Conservation (phyloP, 129 eudicot genomes). For the Artemisia tridentata region DNA sequence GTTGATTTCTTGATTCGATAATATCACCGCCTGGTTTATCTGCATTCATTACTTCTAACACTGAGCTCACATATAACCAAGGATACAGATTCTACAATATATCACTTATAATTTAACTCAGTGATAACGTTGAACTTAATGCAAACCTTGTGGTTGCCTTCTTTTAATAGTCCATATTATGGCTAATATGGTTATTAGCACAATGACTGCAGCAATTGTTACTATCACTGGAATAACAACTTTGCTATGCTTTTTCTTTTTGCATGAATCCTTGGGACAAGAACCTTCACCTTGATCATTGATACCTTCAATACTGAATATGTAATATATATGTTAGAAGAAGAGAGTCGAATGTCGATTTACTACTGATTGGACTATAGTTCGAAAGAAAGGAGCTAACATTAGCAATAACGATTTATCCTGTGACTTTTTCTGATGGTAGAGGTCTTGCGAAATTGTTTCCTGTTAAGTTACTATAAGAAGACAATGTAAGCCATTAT, state of each 20-base stretch:
- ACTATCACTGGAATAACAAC: not conserved
- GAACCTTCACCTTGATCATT: not conserved
- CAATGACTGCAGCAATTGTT: not conserved
- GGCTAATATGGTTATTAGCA: not conserved
- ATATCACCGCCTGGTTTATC: not conserved
- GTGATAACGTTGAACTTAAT: not conserved
- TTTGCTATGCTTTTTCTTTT: not conserved
- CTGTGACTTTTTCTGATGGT: conserved; percentile 24
- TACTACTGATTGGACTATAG: not conserved
- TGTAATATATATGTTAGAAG: not conserved
- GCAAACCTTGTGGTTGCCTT: not conserved
- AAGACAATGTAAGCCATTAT: not conserved
- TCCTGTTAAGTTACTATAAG: conserved; percentile 26
- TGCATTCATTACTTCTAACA: not conserved
- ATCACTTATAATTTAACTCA: too few species aligned
- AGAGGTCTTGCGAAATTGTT: conserved; percentile 31
- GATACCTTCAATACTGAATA: not conserved
- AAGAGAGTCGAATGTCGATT: too few species aligned
- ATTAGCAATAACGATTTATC: conserved; percentile 12
- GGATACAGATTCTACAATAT: too few species aligned
- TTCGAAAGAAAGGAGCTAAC: conserved; percentile 3
- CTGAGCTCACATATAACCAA: too few species aligned
- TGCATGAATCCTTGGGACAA: not conserved
- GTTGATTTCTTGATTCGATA: not conserved
- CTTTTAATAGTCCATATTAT: not conserved